Percentiles rank a stretch among this genome's conserved stretches.
phyloP scores from a whole-genome alignment of 2,329 filamentous ascomycete genomes.

The Diaporthe sp. region DNA sequence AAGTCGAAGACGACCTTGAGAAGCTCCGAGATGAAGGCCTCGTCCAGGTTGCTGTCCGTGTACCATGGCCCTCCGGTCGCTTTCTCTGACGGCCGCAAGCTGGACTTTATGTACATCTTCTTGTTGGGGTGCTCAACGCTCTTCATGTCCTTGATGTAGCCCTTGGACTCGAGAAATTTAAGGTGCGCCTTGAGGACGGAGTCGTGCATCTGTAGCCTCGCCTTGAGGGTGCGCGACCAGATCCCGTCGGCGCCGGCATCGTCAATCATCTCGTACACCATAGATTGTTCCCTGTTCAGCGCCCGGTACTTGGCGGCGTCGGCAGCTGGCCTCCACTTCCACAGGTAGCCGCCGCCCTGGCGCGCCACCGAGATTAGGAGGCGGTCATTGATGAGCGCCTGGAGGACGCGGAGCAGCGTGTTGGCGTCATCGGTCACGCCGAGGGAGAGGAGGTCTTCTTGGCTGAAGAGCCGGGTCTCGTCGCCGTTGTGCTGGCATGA shows the following conservation, averaged over 20 bases:
- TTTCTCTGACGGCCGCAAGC: constrained; percentile 85
- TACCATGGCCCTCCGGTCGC: constrained; percentile 96
- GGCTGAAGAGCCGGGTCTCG: constrained; percentile 31
- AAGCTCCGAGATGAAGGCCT: constrained; percentile 84
- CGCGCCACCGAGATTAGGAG: constrained; percentile 63
- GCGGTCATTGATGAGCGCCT: constrained; percentile 69
- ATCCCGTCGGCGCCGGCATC: constrained; percentile 86
- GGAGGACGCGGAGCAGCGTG: constrained; percentile 65
- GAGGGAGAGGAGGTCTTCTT: constrained; percentile 36
- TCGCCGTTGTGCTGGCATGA: constrained; percentile 48
- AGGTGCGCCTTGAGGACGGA: constrained; percentile 83
- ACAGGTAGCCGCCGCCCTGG: constrained; percentile 57
- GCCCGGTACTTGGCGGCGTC: constrained; percentile 69
- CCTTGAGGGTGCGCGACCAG: constrained; percentile 89
- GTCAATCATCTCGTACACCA: constrained; percentile 92
- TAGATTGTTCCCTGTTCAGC: constrained; percentile 76
- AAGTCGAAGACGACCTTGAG: constrained; percentile 78
- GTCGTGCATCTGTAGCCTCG: constrained; percentile 84
- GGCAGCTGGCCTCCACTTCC: constrained; percentile 67
- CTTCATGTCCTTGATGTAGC: constrained; percentile 88
- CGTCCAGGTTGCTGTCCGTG: constrained; percentile 89
- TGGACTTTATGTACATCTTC: constrained; percentile 95
- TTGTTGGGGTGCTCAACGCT: constrained; percentile 90
- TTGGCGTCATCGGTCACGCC: constrained; percentile 63
- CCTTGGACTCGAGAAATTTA: constrained; percentile 84